Evolutionary conservation across 176 grass and related monocot genomes (phyloP).

Genomic region (Hyparrhenia diplandra): DNA sequence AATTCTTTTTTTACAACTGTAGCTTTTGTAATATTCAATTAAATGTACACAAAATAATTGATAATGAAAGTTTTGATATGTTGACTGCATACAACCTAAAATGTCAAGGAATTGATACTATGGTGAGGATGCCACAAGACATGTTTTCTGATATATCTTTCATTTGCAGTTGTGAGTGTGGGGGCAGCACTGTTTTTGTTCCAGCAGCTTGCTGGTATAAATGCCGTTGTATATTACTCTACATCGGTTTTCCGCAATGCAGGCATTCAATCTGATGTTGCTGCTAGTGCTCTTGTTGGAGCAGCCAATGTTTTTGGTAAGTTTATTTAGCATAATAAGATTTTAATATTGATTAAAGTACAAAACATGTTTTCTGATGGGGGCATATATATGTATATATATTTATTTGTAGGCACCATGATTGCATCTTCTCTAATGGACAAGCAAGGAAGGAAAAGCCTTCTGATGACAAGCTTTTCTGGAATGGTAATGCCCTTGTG

Average conservation of each 20-base stretch:
- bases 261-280: slow-evolving; percentile 96
- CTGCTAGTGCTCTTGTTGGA: slow-evolving; percentile 97
- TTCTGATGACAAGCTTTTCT: slow-evolving; percentile 90
- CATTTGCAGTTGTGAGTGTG: slow-evolving; percentile 80
- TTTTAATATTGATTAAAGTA: slow-evolving; percentile 5
- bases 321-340: slow-evolving; percentile 23
- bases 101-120: not conserved
- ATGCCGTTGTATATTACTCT: slow-evolving; percentile 98
- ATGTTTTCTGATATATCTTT: slow-evolving; percentile 10
- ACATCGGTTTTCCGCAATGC: slow-evolving; percentile 95
- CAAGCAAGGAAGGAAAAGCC: slow-evolving; percentile 93
- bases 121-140: not conserved
- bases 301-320: slow-evolving; percentile 98
- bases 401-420: slow-evolving; percentile 55
- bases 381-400: no score
- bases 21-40: not conserved
- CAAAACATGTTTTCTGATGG: slow-evolving; percentile 11
- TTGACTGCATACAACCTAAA: not conserved
- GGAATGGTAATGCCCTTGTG: slow-evolving; percentile 75
- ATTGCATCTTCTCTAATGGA: slow-evolving; percentile 99
- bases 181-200: slow-evolving; percentile 93
- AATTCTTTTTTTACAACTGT: not conserved
- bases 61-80: not conserved
- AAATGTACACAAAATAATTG: not conserved
- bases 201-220: slow-evolving; percentile 98